Evolutionary conservation across 192 early-diverging fungal genomes (phyloP).

Genomic region (Coemansia sp.): DNA sequence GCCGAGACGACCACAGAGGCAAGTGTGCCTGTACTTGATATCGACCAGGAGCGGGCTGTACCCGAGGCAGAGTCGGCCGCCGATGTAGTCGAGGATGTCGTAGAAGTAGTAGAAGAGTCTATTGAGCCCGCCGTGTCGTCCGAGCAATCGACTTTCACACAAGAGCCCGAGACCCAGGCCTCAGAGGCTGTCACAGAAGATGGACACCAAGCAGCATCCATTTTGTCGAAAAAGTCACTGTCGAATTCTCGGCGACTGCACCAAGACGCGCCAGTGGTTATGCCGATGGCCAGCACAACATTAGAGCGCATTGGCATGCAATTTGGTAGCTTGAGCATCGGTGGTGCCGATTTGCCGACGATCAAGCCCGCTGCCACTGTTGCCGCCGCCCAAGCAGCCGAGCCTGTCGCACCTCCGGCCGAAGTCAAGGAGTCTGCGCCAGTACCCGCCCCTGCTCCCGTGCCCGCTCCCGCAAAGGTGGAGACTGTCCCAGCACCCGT

Average conservation of each 20-base stretch:
- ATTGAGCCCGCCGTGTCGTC: slow-evolving; percentile 1
- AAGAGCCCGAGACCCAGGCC: slow-evolving; percentile 10
- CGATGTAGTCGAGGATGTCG: slow-evolving; percentile 18
- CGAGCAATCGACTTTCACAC: slow-evolving; percentile 1
- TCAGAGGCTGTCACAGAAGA: slow-evolving; percentile 16
- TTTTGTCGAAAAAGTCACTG: slow-evolving; percentile 29
- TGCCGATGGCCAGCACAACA: slow-evolving; percentile 68
- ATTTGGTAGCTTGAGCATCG: slow-evolving; percentile 76
- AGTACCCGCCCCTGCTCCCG: slow-evolving; percentile 9
- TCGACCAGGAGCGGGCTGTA: slow-evolving; percentile 6
- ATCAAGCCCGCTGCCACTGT: slow-evolving; percentile 51
- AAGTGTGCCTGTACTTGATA: neutral
- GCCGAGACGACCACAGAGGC: neutral
- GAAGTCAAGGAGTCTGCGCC: slow-evolving; percentile 27
- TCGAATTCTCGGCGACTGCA: slow-evolving; percentile 70
- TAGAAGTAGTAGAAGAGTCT: slow-evolving; percentile 6
- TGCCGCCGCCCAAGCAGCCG: slow-evolving; percentile 43
- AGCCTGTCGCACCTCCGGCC: slow-evolving; percentile 23
- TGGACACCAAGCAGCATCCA: slow-evolving; percentile 9
- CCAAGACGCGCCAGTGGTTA: slow-evolving; percentile 88
- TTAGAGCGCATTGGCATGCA: slow-evolving; percentile 69
- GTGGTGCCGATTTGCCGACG: slow-evolving; percentile 56
- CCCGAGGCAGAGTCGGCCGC: slow-evolving; percentile 28
- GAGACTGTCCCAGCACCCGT: slow-evolving; percentile 20
- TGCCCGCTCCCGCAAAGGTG: slow-evolving; percentile 11